Conservation (phyloP, 495 filamentous ascomycete genomes). For the Xanthoparmelia taractica region DNA sequence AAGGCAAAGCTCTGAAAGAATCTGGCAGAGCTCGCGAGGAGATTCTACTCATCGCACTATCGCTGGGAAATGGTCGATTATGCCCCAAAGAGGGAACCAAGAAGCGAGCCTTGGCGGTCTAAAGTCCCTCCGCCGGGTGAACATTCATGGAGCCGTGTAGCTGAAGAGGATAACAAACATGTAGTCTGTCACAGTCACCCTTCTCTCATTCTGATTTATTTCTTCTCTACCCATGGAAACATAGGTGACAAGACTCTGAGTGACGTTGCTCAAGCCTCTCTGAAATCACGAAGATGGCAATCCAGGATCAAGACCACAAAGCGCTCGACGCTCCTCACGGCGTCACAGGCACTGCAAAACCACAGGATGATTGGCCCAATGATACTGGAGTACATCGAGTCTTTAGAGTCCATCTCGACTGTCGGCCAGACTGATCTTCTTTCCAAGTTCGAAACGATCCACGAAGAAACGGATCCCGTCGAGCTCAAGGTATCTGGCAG, state of each 20-base stretch:
- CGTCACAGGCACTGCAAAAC: not conserved
- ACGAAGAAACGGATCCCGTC: conserved; percentile 41
- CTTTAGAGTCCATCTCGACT: not conserved
- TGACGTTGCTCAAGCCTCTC: too few species aligned
- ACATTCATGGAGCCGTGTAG: not conserved
- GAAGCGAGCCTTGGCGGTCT: not conserved
- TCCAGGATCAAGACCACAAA: not conserved
- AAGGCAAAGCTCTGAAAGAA: too few species aligned
- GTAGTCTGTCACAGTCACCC: not conserved
- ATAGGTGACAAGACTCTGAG: not conserved
- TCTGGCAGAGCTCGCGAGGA: too few species aligned
- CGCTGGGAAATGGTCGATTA: too few species aligned
- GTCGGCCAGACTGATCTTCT: not conserved
- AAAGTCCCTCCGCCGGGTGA: conserved; percentile 1
- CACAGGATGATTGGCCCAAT: conserved; percentile 33
- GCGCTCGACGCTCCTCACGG: conserved; percentile 10
- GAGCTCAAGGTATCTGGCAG: conserved; percentile 43
- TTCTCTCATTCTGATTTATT: not conserved
- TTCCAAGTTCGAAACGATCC: conserved; percentile 43
- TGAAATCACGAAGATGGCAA: not conserved
- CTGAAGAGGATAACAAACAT: not conserved
- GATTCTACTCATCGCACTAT: too few species aligned
- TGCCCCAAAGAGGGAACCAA: not conserved
- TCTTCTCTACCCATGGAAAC: not conserved
- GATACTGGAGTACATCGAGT: conserved; percentile 26